These are phyloP conservation scores for Magnolia changhungtana DNA, from an alignment of 164 flowering plant species.

Conservation along the genomic window DNA sequence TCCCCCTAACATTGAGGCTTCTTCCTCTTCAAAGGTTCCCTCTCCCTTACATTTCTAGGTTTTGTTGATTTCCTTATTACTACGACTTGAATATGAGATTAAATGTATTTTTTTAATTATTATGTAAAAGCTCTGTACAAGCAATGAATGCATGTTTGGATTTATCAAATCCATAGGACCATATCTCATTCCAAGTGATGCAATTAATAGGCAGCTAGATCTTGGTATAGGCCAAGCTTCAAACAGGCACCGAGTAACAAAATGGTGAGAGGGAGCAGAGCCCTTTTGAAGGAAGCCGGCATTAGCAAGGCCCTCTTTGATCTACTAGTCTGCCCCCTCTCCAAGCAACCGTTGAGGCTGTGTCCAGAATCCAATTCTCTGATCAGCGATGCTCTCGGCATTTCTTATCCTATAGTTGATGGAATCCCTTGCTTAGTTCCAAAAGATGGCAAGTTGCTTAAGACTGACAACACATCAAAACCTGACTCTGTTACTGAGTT, in stretches of 20 bases:
- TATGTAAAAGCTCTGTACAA: too few relatives aligned
- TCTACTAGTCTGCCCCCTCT: constrained; percentile 77
- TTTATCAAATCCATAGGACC: too few relatives aligned
- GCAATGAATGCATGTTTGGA: too few relatives aligned
- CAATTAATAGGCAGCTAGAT: too few relatives aligned
- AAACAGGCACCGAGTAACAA: background rate
- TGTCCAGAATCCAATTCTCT: constrained; percentile 51
- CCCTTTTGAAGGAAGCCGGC: constrained; percentile 39
- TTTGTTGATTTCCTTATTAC: too few relatives aligned
- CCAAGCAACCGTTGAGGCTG: constrained; percentile 67
- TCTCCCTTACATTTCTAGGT: too few relatives aligned
- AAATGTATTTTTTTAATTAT: too few relatives aligned
- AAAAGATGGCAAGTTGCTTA: constrained; percentile 60
- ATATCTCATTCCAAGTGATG: too few relatives aligned
- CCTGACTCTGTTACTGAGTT: constrained; percentile 17
- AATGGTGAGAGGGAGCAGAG: constrained; percentile 54
- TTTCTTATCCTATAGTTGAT: constrained; percentile 67
- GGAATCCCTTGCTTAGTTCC: constrained; percentile 79
- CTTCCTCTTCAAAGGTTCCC: too few relatives aligned
- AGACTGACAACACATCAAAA: constrained; percentile 16
- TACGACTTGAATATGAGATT: too few relatives aligned
- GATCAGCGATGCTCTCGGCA: constrained; percentile 57
- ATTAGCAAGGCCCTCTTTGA: constrained; percentile 45
- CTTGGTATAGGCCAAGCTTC: background rate
- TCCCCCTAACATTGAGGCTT: too few relatives aligned